Percentiles rank a stretch among this genome's conserved stretches.
Evolutionary conservation across 176 grass and related monocot genomes (phyloP).

Genomic region (Triticum dicoccoides): DNA sequence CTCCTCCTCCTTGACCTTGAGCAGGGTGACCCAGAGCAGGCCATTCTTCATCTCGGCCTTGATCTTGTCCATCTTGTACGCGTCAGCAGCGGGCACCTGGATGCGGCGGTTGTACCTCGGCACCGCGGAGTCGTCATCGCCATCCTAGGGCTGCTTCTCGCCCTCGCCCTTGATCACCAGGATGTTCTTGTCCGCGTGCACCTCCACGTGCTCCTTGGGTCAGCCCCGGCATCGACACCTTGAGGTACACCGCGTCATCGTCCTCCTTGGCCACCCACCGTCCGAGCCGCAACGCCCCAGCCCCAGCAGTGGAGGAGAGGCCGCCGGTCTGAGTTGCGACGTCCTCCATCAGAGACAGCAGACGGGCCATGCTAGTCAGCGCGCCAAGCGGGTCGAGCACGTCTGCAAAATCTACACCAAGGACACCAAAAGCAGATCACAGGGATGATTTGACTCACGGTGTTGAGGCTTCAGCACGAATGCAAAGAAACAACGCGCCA

Average conservation of each 20-base stretch:
- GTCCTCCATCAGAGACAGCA: conserved; percentile 46
- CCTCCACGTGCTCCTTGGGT: conserved; percentile 73
- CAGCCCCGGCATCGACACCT: conserved; percentile 69
- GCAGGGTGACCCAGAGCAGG: conserved; percentile 54
- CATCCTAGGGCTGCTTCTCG: background rate
- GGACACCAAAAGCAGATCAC: background rate
- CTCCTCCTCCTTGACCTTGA: conserved; percentile 64
- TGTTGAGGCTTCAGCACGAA: background rate
- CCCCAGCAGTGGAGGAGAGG: background rate
- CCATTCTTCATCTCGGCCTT: conserved; percentile 74
- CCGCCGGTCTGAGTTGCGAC: background rate
- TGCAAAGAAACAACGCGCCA: background rate
- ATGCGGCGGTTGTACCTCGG: background rate
- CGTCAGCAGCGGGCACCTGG: conserved; percentile 15
- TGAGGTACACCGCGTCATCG: conserved; percentile 36
- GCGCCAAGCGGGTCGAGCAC: conserved; percentile 32
- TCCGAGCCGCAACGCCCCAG: background rate
- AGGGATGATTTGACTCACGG: background rate
- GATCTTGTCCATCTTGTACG: conserved; percentile 55
- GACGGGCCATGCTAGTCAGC: conserved; percentile 17
- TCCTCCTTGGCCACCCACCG: conserved; percentile 53
- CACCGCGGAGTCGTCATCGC: background rate
- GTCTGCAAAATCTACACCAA: background rate
- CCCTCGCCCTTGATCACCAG: conserved; percentile 44
- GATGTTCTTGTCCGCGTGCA: conserved; percentile 42